Conservation (phyloP, 1,284 basidiomycete genomes). For the Ceratobasidium sp. region DNA sequence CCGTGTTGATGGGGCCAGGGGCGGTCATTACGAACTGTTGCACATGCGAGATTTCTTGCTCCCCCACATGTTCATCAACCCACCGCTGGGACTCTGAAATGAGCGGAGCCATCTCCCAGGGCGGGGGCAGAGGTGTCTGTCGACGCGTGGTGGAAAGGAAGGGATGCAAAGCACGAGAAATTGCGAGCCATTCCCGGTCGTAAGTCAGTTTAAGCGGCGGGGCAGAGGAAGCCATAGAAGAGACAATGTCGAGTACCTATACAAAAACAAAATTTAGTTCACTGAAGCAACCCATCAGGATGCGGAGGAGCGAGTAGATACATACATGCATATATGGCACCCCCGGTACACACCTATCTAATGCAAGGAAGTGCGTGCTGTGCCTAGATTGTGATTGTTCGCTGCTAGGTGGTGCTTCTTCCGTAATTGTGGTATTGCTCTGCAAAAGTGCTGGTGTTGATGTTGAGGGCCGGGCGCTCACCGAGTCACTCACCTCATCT, state of each 20-base stretch:
- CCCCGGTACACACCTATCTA: conserved; percentile 90
- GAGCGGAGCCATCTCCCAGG: conserved; percentile 67
- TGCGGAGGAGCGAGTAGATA: conserved; percentile 28
- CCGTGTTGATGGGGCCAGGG: conserved; percentile 61
- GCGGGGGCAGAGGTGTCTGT: conserved; percentile 70
- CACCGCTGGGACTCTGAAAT: conserved; percentile 73
- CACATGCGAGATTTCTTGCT: conserved; percentile 62
- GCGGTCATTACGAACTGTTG: conserved; percentile 83
- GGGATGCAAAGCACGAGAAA: conserved; percentile 85
- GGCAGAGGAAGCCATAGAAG: conserved; percentile 48
- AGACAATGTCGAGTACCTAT: conserved; percentile 76
- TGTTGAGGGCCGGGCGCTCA: conserved; percentile 41
- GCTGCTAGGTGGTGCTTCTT: conserved; percentile 52
- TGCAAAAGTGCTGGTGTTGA: conserved; percentile 45
- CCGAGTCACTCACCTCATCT: conserved; percentile 58
- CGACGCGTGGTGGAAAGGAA: conserved; percentile 69
- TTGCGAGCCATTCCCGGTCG: conserved; percentile 94
- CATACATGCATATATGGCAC: conserved; percentile 87
- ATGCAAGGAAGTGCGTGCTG: conserved; percentile 84
- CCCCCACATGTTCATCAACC: conserved; percentile 67
- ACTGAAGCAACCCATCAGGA: background rate
- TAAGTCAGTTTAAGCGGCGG: conserved; percentile 61
- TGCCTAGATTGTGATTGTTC: conserved; percentile 45
- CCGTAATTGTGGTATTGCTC: conserved; percentile 62
- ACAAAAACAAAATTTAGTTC: background rate